Evolutionary conservation across 345 rosid genomes (phyloP), one percentile per base, ranked within the genome.

Genomic region (Gossypium raimondii): DNA sequence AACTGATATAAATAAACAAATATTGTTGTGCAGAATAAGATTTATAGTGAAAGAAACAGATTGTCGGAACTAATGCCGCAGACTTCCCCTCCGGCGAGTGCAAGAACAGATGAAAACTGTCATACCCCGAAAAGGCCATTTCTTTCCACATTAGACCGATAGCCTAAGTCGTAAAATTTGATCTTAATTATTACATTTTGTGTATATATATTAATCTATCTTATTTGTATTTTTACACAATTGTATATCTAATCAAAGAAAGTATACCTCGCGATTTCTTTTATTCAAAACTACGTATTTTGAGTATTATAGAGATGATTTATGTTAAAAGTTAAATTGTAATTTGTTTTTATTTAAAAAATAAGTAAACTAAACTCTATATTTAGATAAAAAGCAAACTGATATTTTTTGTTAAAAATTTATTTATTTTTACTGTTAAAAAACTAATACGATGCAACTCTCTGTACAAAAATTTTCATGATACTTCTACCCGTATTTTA

Each of bases 71-170:
- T 80, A 75, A 75, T 83, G 75, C 86, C 89, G 34, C 87, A 78
- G 66, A 61, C 82, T 65, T 87, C 93, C 55, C 85, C 87, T 45
- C 84, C 86, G 51, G 43, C 67, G 64, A 88, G 79, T 77, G 67
- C 81, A 41, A 85, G 86, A 48, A 67, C 75, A 1, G 85, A 82
- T 44, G 89, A 83, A 75, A 83, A 61, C 79, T 82, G 85, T 77
- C 85, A 73, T 75, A 83, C 82, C 82, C 90, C 92, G 6, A 83
- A 82, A 79, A 76, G 82, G 47, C 85, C 87, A n/a, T 87, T 80
- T 85, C 79, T 85, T 75, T 80, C 94, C 75, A 73, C 86, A 52
- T 79, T 89, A 43, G 94, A 86, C 58, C 78, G 92, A 77, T 88
- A 79, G 73, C 43, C 14, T 24, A 29, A 27, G 43, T 18, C 11